Evolutionary conservation across 2,329 filamentous ascomycete genomes (phyloP), one percentile per base, ranked within the genome.

Genomic region (Apiospora phragmitis): DNA sequence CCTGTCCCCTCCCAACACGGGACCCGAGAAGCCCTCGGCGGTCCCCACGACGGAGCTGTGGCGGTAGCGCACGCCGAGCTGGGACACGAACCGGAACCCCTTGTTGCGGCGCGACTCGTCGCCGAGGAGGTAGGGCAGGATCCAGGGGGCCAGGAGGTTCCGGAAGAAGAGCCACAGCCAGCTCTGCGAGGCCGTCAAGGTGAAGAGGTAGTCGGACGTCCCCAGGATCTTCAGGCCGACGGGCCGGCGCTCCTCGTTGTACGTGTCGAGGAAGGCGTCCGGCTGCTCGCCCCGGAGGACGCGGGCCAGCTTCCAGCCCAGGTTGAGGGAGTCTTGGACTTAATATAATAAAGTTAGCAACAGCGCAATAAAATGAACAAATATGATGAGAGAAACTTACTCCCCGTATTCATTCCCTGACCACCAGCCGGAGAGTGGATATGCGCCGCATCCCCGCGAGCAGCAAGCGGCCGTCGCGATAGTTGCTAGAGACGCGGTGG

Each of bases 401-500:
- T 82, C 0, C 87, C 87, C 0, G 86, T 85, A 74, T 90, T 89
- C 85, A 90, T 86, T 0, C 88, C 88, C 74, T 89, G 87, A 0
- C 86, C 88, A 1, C 87, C 88, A 0, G 85, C 84, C 0, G 86
- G 86, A 45, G 82, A 86, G 72, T 89, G 87, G 14, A 87, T 87
- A 71, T 90, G 88, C 1, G 86, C 86, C 6, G 88, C 87, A 71
- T 90, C 88, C 16, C 88, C 2, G 85, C 87, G 0, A 90, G 78
- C 62, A 90, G 85, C 4, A 87, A 80, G 3, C 86, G 82, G 3
- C 84, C 83, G 26, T 82, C 80, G 11, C 84, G 83, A 74, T 87
- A 78, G 43, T 71, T 72, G 32, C 77, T 77, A 4, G 79, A 77
- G 0, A 80, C 78, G 65, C 80, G 80, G 76, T 82, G 83, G 68